phyloP scores from a whole-genome alignment of 495 filamentous ascomycete species.

The Penicillium canescens region DNA sequence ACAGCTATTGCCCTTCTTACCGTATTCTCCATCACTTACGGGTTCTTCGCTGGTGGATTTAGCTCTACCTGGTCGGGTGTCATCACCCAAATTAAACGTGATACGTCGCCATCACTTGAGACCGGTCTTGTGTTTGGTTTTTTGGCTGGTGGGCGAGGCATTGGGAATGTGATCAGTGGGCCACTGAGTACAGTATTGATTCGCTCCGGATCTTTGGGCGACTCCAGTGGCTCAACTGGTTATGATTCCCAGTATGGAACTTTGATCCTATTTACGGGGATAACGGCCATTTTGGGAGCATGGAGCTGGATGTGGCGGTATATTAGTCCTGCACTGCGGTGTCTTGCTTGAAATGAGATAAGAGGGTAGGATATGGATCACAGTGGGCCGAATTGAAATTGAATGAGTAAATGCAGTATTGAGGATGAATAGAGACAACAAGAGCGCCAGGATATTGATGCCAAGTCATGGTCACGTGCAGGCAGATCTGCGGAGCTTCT shows the following conservation, averaged over 20 bases:
- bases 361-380: too few species aligned
- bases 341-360: slow-evolving; percentile 1
- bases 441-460: neutral
- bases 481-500: slow-evolving; percentile 8
- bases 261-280: slow-evolving; percentile 49
- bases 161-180: slow-evolving; percentile 64
- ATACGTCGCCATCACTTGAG: slow-evolving; percentile 45
- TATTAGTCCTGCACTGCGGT: slow-evolving; percentile 13
- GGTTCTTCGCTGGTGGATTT: slow-evolving; percentile 67
- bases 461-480: slow-evolving; percentile 3
- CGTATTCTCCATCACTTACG: slow-evolving; percentile 66
- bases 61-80: slow-evolving; percentile 63
- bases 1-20: slow-evolving; percentile 56
- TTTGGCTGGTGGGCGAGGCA: slow-evolving; percentile 61
- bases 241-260: slow-evolving; percentile 43
- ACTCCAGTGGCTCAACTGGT: slow-evolving; percentile 19
- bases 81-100: slow-evolving; percentile 53
- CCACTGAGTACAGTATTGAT: slow-evolving; percentile 60
- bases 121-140: slow-evolving; percentile 63
- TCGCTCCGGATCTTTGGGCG: slow-evolving; percentile 27
- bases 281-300: slow-evolving; percentile 37
- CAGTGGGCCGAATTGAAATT: too few species aligned
- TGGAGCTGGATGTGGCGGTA: slow-evolving; percentile 40
- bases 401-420: too few species aligned
- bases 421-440: too few species aligned